A percentile compares a stretch with the other conserved stretches of the same genome.
phyloP scores from a whole-genome alignment of 305 asterid genomes.

The Solanum hybrid region DNA sequence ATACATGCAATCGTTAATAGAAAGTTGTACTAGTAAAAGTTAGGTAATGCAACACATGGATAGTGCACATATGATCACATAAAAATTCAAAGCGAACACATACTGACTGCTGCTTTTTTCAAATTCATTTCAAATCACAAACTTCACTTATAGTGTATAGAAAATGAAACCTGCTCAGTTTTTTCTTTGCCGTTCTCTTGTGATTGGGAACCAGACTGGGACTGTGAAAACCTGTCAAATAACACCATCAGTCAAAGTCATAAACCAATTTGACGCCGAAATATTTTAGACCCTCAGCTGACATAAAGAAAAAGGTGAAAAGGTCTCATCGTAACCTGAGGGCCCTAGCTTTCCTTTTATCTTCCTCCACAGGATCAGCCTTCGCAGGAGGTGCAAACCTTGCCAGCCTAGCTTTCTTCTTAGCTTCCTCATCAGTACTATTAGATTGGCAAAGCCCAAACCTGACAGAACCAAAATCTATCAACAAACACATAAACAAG shows the following conservation, averaged over 20 bases:
- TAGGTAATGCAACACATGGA: constrained; percentile 13
- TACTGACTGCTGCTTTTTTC: background rate
- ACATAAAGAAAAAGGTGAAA: background rate
- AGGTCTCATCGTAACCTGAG: constrained; percentile 12
- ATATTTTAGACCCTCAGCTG: background rate
- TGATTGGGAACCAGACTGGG: constrained; percentile 16
- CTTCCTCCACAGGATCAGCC: constrained; percentile 52
- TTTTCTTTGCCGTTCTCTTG: constrained; percentile 10
- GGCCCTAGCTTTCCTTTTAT: constrained; percentile 59
- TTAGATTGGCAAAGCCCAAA: constrained; percentile 18
- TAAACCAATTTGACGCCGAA: background rate
- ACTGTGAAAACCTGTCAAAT: constrained; percentile 20
- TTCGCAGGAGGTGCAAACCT: constrained; percentile 49
- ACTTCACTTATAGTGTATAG: background rate
- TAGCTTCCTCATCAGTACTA: constrained; percentile 25
- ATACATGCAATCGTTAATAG: background rate
- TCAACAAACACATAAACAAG: background rate
- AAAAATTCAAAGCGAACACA: background rate
- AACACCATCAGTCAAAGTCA: background rate
- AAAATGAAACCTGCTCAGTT: constrained; percentile 20
- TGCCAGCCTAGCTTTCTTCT: constrained; percentile 28
- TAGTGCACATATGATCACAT: background rate
- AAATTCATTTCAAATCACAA: background rate
- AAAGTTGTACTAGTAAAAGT: constrained; percentile 8
- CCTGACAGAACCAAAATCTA: background rate